phyloP scores from a whole-genome alignment of 768 basidiomycete species.

The Suillus plorans region DNA sequence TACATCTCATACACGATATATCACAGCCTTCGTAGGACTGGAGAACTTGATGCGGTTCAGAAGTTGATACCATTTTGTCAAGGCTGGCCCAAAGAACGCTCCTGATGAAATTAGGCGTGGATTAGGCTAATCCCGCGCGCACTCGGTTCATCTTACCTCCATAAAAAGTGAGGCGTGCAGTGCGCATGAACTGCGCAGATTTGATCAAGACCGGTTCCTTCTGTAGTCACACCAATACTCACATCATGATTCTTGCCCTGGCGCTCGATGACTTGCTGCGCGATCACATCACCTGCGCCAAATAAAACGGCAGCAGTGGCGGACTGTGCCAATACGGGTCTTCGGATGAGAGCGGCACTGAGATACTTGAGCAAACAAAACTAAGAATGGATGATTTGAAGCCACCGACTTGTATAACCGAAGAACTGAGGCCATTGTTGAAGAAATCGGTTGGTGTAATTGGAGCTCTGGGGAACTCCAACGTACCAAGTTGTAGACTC shows the following conservation, averaged over 20 bases:
- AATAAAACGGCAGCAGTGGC: conserved; percentile 67
- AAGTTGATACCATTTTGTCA: conserved; percentile 81
- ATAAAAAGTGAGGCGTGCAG: conserved; percentile 67
- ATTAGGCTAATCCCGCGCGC: not conserved
- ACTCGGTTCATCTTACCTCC: conserved; percentile 49
- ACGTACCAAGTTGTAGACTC: not conserved
- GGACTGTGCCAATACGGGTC: conserved; percentile 64
- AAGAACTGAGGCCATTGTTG: conserved; percentile 44
- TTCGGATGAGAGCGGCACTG: conserved; percentile 59
- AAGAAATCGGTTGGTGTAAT: not conserved
- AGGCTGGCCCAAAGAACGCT: conserved; percentile 73
- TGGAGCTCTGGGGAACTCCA: not conserved
- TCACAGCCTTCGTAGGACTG: conserved; percentile 53
- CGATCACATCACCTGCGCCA: conserved; percentile 75
- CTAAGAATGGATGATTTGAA: not conserved
- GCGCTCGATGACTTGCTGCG: conserved; percentile 82
- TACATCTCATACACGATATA: conserved; percentile 54
- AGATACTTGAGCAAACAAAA: conserved; percentile 10
- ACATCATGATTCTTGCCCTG: conserved; percentile 77
- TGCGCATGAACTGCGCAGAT: conserved; percentile 49
- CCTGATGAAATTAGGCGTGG: conserved; percentile 34
- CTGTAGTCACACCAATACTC: conserved; percentile 23
- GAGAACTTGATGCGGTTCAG: conserved; percentile 71
- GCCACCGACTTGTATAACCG: conserved; percentile 40
- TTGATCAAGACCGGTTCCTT: conserved; percentile 2